phyloP scores from a whole-genome alignment of 768 basidiomycete genomes.

The Chalciporus pseudorubinellus region DNA sequence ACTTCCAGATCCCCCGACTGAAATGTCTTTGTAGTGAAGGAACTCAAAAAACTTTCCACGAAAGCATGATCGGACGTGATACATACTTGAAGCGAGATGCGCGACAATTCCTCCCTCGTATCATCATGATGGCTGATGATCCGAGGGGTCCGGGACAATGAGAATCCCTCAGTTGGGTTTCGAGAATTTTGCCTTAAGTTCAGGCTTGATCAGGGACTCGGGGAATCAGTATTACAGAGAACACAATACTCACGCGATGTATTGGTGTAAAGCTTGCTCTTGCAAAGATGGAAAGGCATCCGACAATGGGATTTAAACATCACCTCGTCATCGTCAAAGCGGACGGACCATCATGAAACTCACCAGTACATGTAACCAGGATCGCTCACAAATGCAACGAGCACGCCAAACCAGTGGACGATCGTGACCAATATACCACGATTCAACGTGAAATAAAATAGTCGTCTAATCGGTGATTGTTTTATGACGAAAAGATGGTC shows the following conservation, averaged over 20 bases:
- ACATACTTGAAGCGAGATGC: not conserved
- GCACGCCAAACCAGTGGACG: conserved; percentile 1
- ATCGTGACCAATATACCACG: conserved; percentile 4
- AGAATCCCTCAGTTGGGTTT: not conserved
- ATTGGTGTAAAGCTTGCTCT: not conserved
- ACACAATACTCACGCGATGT: conserved; percentile 2
- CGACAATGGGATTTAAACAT: not conserved
- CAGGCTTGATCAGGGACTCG: no score
- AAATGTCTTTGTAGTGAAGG: not conserved
- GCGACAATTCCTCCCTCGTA: not conserved
- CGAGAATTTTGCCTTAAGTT: conserved; percentile 1
- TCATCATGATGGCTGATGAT: not conserved
- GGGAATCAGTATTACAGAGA: no score
- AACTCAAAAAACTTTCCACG: not conserved
- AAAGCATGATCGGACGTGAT: not conserved
- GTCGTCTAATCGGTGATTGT: not conserved
- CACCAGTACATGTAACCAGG: not conserved
- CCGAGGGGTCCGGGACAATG: not conserved
- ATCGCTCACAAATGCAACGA: not conserved
- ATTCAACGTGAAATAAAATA: not conserved
- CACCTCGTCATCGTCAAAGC: no score
- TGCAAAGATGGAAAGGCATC: not conserved
- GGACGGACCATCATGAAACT: not conserved
- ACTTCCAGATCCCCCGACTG: not conserved
- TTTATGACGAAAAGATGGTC: not conserved